Conservation (phyloP, 208 protist genomes). For the Acanthamoeba royreba region DNA sequence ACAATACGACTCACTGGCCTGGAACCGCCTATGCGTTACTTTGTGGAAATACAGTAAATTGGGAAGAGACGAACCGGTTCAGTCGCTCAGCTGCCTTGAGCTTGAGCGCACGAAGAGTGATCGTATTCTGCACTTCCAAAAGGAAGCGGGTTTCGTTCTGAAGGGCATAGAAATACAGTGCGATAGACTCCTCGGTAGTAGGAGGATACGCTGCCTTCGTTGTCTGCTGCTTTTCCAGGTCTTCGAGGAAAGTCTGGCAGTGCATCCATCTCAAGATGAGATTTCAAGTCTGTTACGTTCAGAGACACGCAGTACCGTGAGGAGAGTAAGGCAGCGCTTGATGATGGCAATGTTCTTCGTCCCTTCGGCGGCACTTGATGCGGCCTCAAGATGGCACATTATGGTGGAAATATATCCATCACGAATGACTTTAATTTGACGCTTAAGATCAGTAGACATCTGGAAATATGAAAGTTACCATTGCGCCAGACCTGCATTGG, state of each 20-base stretch:
- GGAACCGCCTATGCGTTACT: too few relatives aligned
- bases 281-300: neutral
- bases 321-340: neutral
- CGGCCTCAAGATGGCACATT: constrained; percentile 24
- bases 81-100: neutral
- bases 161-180: neutral
- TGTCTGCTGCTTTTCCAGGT: neutral
- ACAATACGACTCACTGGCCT: neutral
- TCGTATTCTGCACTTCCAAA: neutral
- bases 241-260: neutral
- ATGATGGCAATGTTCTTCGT: neutral
- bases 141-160: neutral
- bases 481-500: too few relatives aligned
- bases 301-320: neutral
- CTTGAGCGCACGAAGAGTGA: neutral
- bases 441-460: neutral
- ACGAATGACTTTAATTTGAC: neutral
- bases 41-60: neutral
- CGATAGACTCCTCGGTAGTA: neutral
- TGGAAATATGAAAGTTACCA: too few relatives aligned
- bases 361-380: neutral
- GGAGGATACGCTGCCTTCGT: neutral
- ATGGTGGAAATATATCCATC: neutral
- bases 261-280: too few relatives aligned
- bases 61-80: neutral